Percentiles rank a stretch among this genome's conserved stretches.
These are phyloP conservation scores for Phytophthora ramorum DNA, from an alignment of 352 stramenopile genomes.

Conservation along the genomic window DNA sequence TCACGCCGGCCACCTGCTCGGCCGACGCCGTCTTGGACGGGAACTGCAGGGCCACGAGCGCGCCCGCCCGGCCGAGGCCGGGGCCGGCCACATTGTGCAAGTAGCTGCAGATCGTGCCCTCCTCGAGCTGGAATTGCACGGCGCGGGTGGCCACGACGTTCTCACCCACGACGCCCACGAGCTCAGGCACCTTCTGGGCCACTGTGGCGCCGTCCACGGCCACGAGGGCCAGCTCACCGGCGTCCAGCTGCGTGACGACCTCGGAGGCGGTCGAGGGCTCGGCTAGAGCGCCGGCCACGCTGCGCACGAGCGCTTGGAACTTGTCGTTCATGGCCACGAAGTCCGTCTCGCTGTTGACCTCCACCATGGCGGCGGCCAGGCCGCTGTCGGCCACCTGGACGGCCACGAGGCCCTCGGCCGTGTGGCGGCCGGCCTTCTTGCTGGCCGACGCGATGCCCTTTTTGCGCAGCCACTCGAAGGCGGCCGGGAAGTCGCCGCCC, in stretches of 20 bases:
- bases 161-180: conserved; percentile 88
- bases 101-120: conserved; percentile 87
- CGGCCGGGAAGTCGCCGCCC: conserved; percentile 79
- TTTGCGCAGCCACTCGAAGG: conserved; percentile 92
- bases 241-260: conserved; percentile 41
- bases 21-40: conserved; percentile 49
- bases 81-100: conserved; percentile 81
- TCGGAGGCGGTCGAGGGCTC: conserved; percentile 23
- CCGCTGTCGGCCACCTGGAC: conserved; percentile 52
- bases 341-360: conserved; percentile 96
- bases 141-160: conserved; percentile 85
- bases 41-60: conserved; percentile 92
- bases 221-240: conserved; percentile 53
- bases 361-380: conserved; percentile 77
- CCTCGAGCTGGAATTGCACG: conserved; percentile 69
- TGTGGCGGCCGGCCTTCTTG: conserved; percentile 79
- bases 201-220: conserved; percentile 69
- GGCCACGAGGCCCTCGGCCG: conserved; percentile 78
- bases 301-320: conserved; percentile 83
- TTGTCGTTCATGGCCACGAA: conserved; percentile 95
- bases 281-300: conserved; percentile 57
- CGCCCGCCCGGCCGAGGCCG: conserved; percentile 80
- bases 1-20: conserved; percentile 63
- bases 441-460: conserved; percentile 84
- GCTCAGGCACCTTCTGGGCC: conserved; percentile 73